Conservation (phyloP, 345 rosid genomes). For the Erucastrum elatum region DNA sequence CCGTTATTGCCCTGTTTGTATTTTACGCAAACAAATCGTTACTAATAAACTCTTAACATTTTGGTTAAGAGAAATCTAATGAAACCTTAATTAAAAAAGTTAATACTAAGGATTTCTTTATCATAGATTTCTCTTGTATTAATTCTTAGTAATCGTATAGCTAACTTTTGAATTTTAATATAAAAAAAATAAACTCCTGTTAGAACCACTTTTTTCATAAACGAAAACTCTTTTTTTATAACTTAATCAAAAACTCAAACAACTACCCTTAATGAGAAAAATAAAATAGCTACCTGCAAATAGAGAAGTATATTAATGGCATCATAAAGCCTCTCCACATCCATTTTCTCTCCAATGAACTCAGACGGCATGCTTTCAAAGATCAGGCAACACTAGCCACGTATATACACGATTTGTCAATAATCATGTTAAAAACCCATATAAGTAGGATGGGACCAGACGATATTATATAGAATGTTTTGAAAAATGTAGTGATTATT, state of each 20-base stretch:
- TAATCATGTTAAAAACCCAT: background rate
- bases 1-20: slow-evolving; percentile 21
- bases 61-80: background rate
- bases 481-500: background rate
- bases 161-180: no score
- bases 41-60: background rate
- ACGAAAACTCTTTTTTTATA: background rate
- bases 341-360: slow-evolving; percentile 30
- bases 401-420: background rate
- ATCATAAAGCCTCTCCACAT: slow-evolving; percentile 55
- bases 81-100: background rate
- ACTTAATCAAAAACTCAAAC: background rate
- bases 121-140: no score
- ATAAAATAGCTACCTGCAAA: slow-evolving; percentile 50
- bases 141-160: no score
- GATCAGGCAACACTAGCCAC: background rate
- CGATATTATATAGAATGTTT: background rate
- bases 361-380: slow-evolving; percentile 23
- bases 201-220: no score
- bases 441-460: background rate
- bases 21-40: background rate
- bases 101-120: no score
- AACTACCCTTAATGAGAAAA: background rate
- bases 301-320: slow-evolving; percentile 71
- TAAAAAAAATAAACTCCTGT: no score